A percentile compares a stretch with the other conserved stretches of the same genome.
phyloP scores from a whole-genome alignment of 352 stramenopile genomes.

The Globisporangium rhizosaccharum region DNA sequence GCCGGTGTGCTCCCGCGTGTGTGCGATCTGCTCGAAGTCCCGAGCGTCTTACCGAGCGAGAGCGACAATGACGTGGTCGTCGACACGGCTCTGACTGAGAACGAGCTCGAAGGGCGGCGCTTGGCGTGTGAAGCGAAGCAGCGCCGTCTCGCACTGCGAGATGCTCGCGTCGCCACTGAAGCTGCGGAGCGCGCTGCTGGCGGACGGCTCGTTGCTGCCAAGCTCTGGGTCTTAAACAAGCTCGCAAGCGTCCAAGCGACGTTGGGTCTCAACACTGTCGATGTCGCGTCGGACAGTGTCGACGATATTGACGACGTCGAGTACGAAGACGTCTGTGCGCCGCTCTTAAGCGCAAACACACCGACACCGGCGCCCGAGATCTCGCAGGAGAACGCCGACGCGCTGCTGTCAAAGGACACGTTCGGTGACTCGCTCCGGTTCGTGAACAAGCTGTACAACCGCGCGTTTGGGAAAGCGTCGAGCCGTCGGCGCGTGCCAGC shows the following conservation, averaged over 20 bases:
- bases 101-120: conserved; percentile 50
- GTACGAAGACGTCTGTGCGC: conserved; percentile 63
- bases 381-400: conserved; percentile 35
- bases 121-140: conserved; percentile 63
- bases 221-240: conserved; percentile 3
- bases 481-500: conserved; percentile 83
- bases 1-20: conserved; percentile 34
- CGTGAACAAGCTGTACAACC: conserved; percentile 91
- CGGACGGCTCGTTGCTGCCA: conserved; percentile 10
- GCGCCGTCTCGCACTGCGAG: conserved; percentile 27
- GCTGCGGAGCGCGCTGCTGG: conserved; percentile 14
- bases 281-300: conserved; percentile 15
- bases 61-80: conserved; percentile 3
- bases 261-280: conserved; percentile 35
- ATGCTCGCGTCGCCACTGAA: conserved; percentile 25
- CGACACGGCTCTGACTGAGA: conserved; percentile 20
- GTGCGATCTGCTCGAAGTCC: conserved; percentile 48
- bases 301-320: conserved; percentile 59
- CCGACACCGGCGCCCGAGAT: conserved; percentile 12
- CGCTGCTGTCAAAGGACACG: conserved; percentile 81
- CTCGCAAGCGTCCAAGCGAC: conserved; percentile 23
- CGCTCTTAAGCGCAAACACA: conserved; percentile 10
- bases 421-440: conserved; percentile 90
- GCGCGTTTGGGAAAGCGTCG: conserved; percentile 75
- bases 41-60: conserved; percentile 13